Evolutionary conservation across 2,329 filamentous ascomycete species (phyloP).

Genomic region (Cryphonectria parasitica): DNA sequence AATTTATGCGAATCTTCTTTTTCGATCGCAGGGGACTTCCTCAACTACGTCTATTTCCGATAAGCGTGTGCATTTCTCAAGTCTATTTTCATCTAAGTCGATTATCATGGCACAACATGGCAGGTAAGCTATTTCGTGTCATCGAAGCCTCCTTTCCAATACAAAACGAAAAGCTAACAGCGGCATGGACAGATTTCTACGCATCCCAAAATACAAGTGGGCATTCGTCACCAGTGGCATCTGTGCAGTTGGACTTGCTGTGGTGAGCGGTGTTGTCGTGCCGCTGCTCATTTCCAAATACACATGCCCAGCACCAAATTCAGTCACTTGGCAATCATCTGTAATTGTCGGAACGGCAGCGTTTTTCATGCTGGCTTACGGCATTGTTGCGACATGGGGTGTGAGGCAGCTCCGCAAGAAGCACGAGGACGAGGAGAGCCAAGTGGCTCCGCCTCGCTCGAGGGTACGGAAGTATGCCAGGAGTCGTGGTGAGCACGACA

Average conservation of each 20-base stretch:
- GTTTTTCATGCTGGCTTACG: neutral
- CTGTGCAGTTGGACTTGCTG: neutral
- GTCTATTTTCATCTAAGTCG: neutral
- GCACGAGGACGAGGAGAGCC: too few relatives aligned
- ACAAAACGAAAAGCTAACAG: neutral
- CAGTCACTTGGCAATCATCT: neutral
- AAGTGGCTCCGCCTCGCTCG: too few relatives aligned
- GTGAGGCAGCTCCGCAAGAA: neutral
- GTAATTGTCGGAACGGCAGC: neutral
- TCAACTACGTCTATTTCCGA: neutral
- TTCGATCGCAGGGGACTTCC: neutral
- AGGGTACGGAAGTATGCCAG: too few relatives aligned
- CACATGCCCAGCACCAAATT: neutral
- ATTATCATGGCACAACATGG: neutral
- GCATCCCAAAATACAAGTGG: neutral
- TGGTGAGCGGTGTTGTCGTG: slow-evolving; percentile 2
- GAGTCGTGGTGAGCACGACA: too few relatives aligned
- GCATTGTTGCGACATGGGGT: neutral
- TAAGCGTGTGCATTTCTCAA: neutral
- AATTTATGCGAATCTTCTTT: neutral
- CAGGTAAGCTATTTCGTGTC: neutral
- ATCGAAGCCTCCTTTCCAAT: neutral
- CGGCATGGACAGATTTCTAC: neutral
- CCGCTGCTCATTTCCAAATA: neutral
- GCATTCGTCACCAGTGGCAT: neutral